A percentile compares a stretch with the other conserved stretches of the same genome.
Conservation (phyloP, 495 filamentous ascomycete species). For the Delitschia confertaspora region DNA sequence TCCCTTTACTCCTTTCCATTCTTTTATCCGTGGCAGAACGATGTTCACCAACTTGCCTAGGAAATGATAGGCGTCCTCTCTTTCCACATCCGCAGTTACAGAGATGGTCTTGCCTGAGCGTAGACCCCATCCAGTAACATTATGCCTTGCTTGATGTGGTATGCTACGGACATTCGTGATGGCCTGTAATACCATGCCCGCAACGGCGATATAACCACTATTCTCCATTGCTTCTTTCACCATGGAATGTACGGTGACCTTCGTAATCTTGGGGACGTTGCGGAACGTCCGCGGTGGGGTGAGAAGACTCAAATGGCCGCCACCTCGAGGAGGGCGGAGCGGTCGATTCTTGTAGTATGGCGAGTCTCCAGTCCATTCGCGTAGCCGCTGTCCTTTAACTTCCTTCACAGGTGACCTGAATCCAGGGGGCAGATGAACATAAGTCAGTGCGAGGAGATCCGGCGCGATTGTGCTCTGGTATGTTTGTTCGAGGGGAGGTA, state of each 20-base stretch:
- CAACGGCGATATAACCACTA: slow-evolving; percentile 62
- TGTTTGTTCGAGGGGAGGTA: slow-evolving; percentile 81
- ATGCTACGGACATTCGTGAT: slow-evolving; percentile 69
- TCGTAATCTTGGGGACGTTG: slow-evolving; percentile 73
- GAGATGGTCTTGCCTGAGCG: slow-evolving; percentile 48
- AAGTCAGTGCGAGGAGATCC: slow-evolving; percentile 85
- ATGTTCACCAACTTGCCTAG: slow-evolving; percentile 75
- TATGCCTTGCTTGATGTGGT: slow-evolving; percentile 58
- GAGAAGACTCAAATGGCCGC: slow-evolving; percentile 56
- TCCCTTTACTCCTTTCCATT: slow-evolving; percentile 77
- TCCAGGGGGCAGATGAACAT: slow-evolving; percentile 71
- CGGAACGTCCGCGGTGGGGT: slow-evolving; percentile 71
- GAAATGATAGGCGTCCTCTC: slow-evolving; percentile 81
- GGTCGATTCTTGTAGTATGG: slow-evolving; percentile 90
- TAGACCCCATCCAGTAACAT: slow-evolving; percentile 57
- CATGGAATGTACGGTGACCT: slow-evolving; percentile 73
- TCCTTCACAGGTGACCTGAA: slow-evolving; percentile 51
- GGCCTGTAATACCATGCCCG: slow-evolving; percentile 71
- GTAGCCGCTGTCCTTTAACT: slow-evolving; percentile 60
- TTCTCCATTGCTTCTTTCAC: slow-evolving; percentile 53
- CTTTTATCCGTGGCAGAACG: slow-evolving; percentile 89
- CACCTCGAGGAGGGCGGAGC: slow-evolving; percentile 71
- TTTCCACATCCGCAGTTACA: slow-evolving; percentile 61
- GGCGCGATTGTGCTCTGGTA: slow-evolving; percentile 75
- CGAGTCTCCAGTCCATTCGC: slow-evolving; percentile 79